Conservation (phyloP, 2,329 filamentous ascomycete species). For the Cercospora canescens region DNA sequence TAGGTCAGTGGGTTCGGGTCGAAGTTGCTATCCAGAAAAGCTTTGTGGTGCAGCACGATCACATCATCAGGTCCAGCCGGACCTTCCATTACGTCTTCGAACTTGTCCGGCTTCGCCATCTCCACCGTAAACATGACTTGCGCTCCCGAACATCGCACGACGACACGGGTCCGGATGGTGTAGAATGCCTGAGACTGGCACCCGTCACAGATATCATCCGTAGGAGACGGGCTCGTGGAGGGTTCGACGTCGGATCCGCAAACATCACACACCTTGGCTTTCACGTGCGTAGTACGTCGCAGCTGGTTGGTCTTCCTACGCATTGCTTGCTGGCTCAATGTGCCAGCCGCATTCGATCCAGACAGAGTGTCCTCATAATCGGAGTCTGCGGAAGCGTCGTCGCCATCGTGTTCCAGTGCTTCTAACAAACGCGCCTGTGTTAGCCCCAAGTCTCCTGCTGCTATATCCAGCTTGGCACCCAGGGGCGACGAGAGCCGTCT, state of each 20-base stretch:
- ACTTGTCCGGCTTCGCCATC: background rate
- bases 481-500: too few species aligned
- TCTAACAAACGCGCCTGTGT: too few species aligned
- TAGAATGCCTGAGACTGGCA: background rate
- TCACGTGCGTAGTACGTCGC: background rate
- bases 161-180: background rate
- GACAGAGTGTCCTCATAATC: too few species aligned
- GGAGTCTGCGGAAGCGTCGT: background rate
- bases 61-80: background rate
- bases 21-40: background rate
- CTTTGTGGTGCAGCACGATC: background rate
- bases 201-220: background rate
- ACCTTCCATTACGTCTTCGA: background rate
- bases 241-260: background rate
- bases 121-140: background rate
- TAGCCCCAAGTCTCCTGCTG: too few species aligned
- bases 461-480: too few species aligned
- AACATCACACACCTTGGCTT: background rate
- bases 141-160: background rate
- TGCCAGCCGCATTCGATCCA: too few species aligned
- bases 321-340: background rate
- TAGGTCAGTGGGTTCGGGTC: slow-evolving; percentile 7
- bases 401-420: too few species aligned
- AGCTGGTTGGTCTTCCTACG: background rate
- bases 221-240: background rate